Conservation (phyloP, 495 filamentous ascomycete genomes). For the Trichocladium uniseriatum region DNA sequence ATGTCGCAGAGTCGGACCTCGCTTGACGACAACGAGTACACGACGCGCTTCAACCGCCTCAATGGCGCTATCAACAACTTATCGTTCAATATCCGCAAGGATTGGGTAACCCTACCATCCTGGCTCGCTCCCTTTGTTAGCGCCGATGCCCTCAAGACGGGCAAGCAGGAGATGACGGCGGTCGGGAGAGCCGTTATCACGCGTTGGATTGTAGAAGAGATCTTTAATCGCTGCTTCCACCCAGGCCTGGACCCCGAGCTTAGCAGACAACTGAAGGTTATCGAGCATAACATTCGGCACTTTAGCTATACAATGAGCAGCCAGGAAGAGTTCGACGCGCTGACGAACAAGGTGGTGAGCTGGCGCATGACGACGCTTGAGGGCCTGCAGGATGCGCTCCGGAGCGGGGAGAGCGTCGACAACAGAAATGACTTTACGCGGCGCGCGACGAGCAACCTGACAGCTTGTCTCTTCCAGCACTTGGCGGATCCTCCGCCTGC, state of each 20-base stretch:
- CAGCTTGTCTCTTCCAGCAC: constrained; percentile 56
- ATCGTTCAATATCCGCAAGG: constrained; percentile 87
- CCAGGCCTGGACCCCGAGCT: constrained; percentile 68
- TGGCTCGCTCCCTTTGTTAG: constrained; percentile 77
- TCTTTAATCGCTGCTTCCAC: constrained; percentile 87
- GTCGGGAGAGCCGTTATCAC: constrained; percentile 87
- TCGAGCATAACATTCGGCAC: constrained; percentile 82
- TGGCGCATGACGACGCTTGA: constrained; percentile 94
- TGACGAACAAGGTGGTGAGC: constrained; percentile 76
- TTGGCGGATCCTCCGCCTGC: constrained; percentile 65
- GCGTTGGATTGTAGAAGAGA: constrained; percentile 82
- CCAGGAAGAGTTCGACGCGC: constrained; percentile 81
- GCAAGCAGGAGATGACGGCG: constrained; percentile 94
- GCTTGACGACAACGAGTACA: constrained; percentile 92
- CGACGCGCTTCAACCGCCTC: constrained; percentile 78
- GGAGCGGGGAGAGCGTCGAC: constrained; percentile 52
- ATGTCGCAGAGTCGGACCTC: constrained; percentile 91
- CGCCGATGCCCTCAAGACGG: constrained; percentile 66
- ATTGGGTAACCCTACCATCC: constrained; percentile 69
- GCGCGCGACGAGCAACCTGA: constrained; percentile 59
- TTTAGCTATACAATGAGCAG: constrained; percentile 59
- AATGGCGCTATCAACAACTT: constrained; percentile 94
- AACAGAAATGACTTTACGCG: constrained; percentile 58
- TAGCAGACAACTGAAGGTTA: constrained; percentile 68
- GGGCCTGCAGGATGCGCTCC: constrained; percentile 65